Evolutionary conservation across 202 grass and related monocot genomes (phyloP), one percentile per base, ranked within the genome.

Genomic region (Carex arenaria): DNA sequence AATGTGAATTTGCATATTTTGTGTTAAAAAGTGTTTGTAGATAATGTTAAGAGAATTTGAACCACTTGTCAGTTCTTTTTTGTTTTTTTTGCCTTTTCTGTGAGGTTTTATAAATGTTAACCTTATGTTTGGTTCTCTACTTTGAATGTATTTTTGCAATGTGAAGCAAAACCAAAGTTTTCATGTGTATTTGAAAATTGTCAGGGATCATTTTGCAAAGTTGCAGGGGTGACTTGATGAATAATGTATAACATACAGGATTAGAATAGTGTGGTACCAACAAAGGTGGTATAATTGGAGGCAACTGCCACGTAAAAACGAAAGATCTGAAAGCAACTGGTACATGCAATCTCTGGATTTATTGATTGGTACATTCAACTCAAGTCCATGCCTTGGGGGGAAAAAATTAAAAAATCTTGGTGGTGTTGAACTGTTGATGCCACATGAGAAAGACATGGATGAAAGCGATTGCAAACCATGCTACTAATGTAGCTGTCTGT

Each of bases 1-100:
- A 74, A 45, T 85, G 83, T 78, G 80, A 51, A 82, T 82, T 82
- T 82, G 63, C 8, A 55, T 81, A 31, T 51, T 51, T 69, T 82
- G 45, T 69, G 62, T 64, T 64, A 64, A 45, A 62, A 60, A 64
- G 32, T 56, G 45, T 49, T 69, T 82, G 80, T 82, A 82, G 43
- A 82, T 82, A 82, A 38, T 40, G 62, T 54, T 67, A 82, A 67
- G 26, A 34, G 26, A 68, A 38, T 53, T 59, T 2, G 53, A 78
- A 59, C 53, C 28, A 19, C 72, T 59, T 78, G 51, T 78, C 53
- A 57, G 51, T 56, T 56, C 26, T 26, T 3, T 12, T 77, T 57
- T 77, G 10, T 26, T 34, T 34, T 53, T 31, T 49, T 67, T 63
- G 30, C 14, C 38, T 7, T 64, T 64, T 80, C 7, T 51, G 43